Conservation (phyloP, 2,329 filamentous ascomycete genomes). For the Colletotrichum orbiculare region DNA sequence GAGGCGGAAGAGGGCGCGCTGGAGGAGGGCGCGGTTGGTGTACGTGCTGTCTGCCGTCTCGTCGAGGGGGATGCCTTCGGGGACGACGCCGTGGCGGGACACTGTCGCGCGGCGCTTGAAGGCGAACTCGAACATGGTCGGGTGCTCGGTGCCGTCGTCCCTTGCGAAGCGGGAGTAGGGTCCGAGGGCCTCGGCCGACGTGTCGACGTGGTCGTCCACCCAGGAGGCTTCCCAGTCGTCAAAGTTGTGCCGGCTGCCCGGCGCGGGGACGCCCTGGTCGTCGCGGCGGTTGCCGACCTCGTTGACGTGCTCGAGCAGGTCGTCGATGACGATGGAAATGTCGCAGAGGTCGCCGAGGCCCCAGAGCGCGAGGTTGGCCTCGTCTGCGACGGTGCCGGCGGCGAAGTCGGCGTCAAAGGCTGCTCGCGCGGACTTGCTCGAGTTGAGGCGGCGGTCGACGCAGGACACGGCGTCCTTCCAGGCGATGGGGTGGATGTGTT, state of each 20-base stretch:
- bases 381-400: not conserved
- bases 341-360: conserved; percentile 21
- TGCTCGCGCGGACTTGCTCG: not conserved
- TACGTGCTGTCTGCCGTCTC: no score
- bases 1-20: conserved; percentile 32
- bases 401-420: conserved; percentile 15
- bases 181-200: not conserved
- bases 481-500: conserved; percentile 8
- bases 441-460: conserved; percentile 21
- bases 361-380: not conserved
- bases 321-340: not conserved
- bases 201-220: not conserved
- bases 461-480: conserved; percentile 22
- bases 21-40: conserved; percentile 3
- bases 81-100: not conserved
- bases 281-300: not conserved
- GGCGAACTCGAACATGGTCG: conserved; percentile 8
- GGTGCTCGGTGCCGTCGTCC: conserved; percentile 14
- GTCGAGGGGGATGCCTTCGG: conserved; percentile 10
- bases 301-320: conserved; percentile 4
- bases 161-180: not conserved
- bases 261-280: not conserved
- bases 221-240: conserved; percentile 13
- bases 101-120: not conserved
- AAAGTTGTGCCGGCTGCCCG: not conserved